Evolutionary conservation across 2,329 filamentous ascomycete genomes (phyloP), one percentile per base, ranked within the genome.

Genomic region (Talaromyces sp.): DNA sequence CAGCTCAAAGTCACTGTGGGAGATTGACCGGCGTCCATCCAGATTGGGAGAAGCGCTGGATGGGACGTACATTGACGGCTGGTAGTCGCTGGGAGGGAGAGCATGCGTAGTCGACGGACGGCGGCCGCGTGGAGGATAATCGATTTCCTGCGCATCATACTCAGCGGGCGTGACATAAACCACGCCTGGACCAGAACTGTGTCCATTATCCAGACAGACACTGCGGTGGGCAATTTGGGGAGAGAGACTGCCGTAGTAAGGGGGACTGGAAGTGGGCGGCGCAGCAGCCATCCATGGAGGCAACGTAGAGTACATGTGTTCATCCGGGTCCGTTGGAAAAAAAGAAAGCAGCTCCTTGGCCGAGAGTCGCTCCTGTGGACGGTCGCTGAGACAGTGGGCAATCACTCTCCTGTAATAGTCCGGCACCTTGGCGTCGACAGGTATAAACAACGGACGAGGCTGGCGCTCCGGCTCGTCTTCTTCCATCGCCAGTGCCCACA

Each of bases 391-490:
- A 71, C 93, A 98, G 17, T 86, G 86, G 58, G 87, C 83, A 41
- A 96, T 86, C 55, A 96, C 81, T 17, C 84, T 81, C 62, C 86
- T 85, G 73, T 90, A 98, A 82, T 93, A 98, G 13, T 82, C 79
- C 0, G 95, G 95, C 9, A 96, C 82, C 31, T 69, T 66, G 38
- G 68, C 55, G 27, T 87, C 80, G 11, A 82, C 73, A 10, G 58
- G 58, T 6, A 86, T 75, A 27, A 73, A 71, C 62, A 96, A 76
- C 0, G 93, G 93, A 21, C 90, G 84, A 49, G 83, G 84, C 62
- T 89, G 87, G 21, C 85, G 82, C 72, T 98, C 95, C 1, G 95
- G 95, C 69, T 98, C 93, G 69, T 98, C 93, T 59, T 93, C 86
- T 66, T 93, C 85, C 70, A 89, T 89, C 1, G 91, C 93, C 52